Percentiles rank a stretch among this genome's conserved stretches.
Conservation (phyloP, 148 eudicot genomes). For the Diospyros lotus region DNA sequence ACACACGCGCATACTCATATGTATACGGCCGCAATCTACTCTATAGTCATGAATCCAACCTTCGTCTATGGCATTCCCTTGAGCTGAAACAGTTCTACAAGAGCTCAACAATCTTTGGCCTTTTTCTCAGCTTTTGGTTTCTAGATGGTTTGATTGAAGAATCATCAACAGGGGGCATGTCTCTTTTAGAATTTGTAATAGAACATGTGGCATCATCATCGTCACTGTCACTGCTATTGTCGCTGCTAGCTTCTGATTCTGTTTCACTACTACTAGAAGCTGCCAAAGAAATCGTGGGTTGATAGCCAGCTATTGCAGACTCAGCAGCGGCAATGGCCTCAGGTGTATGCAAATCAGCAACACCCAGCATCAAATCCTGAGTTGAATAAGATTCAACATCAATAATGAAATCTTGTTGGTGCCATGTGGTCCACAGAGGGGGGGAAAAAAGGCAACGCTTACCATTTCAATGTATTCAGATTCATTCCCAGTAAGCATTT, state of each 20-base stretch:
- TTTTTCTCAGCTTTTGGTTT: conserved; percentile 34
- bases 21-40: no score
- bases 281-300: conserved; percentile 33
- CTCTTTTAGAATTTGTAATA: conserved; percentile 12
- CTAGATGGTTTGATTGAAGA: conserved; percentile 20
- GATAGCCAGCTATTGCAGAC: conserved; percentile 63
- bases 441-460: not conserved
- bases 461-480: conserved; percentile 92
- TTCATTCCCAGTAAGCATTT: conserved; percentile 66
- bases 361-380: conserved; percentile 90
- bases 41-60: no score
- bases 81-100: conserved; percentile 15
- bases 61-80: no score
- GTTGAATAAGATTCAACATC: not conserved
- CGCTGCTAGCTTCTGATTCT: conserved; percentile 20
- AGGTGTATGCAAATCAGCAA: conserved; percentile 87
- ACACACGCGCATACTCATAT: no score
- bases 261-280: conserved; percentile 27
- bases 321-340: conserved; percentile 89
- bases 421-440: not conserved
- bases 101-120: conserved; percentile 74
- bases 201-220: conserved; percentile 8
- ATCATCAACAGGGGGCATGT: conserved; percentile 20
- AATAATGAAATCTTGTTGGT: not conserved
- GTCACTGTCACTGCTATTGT: conserved; percentile 8